Percentiles rank a stretch among this genome's conserved stretches.
Conservation (phyloP, 2,329 filamentous ascomycete species). For the Ceratocystiopsis brevicomis region DNA sequence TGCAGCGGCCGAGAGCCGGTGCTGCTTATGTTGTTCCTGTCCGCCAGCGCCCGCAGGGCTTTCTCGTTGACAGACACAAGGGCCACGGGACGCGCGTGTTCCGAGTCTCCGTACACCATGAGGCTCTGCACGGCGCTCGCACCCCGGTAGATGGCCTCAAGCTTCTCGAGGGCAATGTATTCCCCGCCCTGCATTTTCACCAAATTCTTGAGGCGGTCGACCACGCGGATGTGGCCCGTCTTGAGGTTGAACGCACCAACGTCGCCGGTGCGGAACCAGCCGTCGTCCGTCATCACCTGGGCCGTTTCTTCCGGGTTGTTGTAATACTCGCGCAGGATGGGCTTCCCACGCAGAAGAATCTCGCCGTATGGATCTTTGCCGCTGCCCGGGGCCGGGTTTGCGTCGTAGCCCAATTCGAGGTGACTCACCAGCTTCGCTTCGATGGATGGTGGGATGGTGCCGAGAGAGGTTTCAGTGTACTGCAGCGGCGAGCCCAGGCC, state of each 20-base stretch:
- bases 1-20: conserved; percentile 35
- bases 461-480: conserved; percentile 61
- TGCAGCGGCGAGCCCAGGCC: conserved; percentile 68
- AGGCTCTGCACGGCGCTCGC: conserved; percentile 65
- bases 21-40: conserved; percentile 19
- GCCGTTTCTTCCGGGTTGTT: conserved; percentile 72
- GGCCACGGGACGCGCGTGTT: conserved; percentile 62
- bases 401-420: conserved; percentile 68
- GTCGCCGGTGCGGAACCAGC: conserved; percentile 95
- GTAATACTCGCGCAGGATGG: conserved; percentile 63
- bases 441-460: conserved; percentile 55
- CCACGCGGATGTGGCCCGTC: conserved; percentile 64
- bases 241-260: conserved; percentile 65
- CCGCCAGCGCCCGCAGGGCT: conserved; percentile 39
- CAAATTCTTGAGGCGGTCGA: conserved; percentile 95
- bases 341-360: conserved; percentile 67
- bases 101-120: conserved; percentile 64
- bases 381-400: conserved; percentile 51
- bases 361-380: conserved; percentile 73
- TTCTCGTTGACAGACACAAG: conserved; percentile 55
- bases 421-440: conserved; percentile 89
- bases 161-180: conserved; percentile 91
- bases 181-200: conserved; percentile 91
- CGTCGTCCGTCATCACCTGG: conserved; percentile 59
- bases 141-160: conserved; percentile 79